These are phyloP conservation scores for Kickxella alabastrina DNA, from an alignment of 192 early-diverging fungal genomes.

Conservation along the genomic window DNA sequence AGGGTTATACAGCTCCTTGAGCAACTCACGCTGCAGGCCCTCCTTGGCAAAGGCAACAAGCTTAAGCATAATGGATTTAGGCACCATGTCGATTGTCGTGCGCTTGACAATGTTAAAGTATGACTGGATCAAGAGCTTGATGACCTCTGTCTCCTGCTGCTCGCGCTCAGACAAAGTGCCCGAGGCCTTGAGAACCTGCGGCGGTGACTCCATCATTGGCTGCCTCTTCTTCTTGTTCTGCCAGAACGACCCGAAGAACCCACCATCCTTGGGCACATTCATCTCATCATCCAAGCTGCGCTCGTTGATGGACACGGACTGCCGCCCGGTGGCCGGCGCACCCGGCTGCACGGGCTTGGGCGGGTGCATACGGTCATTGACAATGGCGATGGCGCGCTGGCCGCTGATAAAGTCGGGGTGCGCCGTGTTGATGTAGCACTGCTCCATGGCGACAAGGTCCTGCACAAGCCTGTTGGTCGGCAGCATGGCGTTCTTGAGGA, in stretches of 20 bases:
- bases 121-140: slow-evolving; percentile 94
- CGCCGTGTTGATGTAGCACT: slow-evolving; percentile 96
- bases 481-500: slow-evolving; percentile 83
- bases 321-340: slow-evolving; percentile 18
- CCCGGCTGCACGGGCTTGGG: slow-evolving; percentile 55
- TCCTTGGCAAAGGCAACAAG: slow-evolving; percentile 87
- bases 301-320: slow-evolving; percentile 37
- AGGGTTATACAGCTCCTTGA: slow-evolving; percentile 94
- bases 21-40: slow-evolving; percentile 90
- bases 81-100: slow-evolving; percentile 93
- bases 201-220: slow-evolving; percentile 65
- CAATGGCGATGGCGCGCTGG: slow-evolving; percentile 89
- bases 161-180: slow-evolving; percentile 97
- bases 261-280: slow-evolving; percentile 59
- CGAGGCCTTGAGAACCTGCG: slow-evolving; percentile 77
- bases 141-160: slow-evolving; percentile 97
- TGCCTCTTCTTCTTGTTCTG: slow-evolving; percentile 78
- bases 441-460: slow-evolving; percentile 91
- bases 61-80: slow-evolving; percentile 98
- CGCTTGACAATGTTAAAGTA: slow-evolving; percentile 99
- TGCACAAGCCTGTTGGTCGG: slow-evolving; percentile 94
- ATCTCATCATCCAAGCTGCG: slow-evolving; percentile 57
- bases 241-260: slow-evolving; percentile 99
- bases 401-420: slow-evolving; percentile 99
- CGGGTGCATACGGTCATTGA: slow-evolving; percentile 79